Percentiles rank a stretch among this genome's conserved stretches.
These are phyloP conservation scores for Talaromyces rugulosus DNA, from an alignment of 2,329 filamentous ascomycete species.

Conservation along the genomic window DNA sequence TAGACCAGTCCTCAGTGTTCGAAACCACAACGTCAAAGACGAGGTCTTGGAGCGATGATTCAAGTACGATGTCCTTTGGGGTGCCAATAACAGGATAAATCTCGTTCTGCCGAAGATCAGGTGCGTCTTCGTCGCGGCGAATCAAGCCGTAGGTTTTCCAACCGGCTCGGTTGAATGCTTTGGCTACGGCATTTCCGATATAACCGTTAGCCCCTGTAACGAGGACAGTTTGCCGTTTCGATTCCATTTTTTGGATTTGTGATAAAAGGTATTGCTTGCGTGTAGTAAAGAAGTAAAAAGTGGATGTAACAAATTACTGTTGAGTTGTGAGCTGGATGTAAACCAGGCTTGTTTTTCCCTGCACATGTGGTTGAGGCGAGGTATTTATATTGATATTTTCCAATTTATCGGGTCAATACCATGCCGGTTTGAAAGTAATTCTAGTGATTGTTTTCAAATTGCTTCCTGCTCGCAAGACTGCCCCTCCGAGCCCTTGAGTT, in stretches of 20 bases:
- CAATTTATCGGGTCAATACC: neutral
- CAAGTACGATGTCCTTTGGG: neutral
- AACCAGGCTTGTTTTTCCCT: too few species aligned
- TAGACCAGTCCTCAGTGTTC: conserved; percentile 12
- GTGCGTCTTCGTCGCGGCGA: conserved; percentile 12
- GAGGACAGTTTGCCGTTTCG: neutral
- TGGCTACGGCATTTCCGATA: conserved; percentile 12
- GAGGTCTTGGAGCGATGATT: neutral
- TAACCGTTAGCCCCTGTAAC: conserved; percentile 11
- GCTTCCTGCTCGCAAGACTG: neutral
- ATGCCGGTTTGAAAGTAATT: neutral
- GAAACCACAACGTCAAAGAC: conserved; percentile 10
- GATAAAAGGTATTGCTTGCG: neutral
- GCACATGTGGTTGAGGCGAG: neutral
- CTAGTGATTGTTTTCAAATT: neutral
- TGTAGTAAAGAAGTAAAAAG: neutral
- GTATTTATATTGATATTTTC: neutral
- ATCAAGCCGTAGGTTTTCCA: conserved; percentile 13
- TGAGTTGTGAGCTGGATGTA: neutral
- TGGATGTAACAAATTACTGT: neutral
- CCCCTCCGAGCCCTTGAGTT: neutral
- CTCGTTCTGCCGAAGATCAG: conserved; percentile 8
- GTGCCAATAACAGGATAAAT: conserved; percentile 9
- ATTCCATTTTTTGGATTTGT: neutral
- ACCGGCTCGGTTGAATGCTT: conserved; percentile 9